Percentiles rank a stretch among this genome's conserved stretches.
These are phyloP conservation scores for Grigorovia yakushimaensis DNA, from an alignment of 805 yeast species.

Conservation along the genomic window DNA sequence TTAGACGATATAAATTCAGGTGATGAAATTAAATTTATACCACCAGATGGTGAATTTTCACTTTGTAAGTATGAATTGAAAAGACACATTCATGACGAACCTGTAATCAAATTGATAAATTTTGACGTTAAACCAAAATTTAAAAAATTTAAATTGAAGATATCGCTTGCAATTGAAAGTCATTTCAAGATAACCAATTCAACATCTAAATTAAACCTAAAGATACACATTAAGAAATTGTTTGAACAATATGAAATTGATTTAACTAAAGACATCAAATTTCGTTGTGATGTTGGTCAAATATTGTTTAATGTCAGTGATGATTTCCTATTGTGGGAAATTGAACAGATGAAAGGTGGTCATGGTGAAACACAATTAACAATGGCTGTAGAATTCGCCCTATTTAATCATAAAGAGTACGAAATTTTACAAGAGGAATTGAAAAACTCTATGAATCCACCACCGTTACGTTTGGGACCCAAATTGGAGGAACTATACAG, in stretches of 20 bases:
- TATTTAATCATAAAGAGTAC: conserved; percentile 24
- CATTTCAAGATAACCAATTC: conserved; percentile 29
- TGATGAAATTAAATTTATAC: conserved; percentile 57
- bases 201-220: conserved; percentile 26
- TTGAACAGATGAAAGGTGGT: conserved; percentile 45
- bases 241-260: conserved; percentile 34
- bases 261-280: conserved; percentile 45
- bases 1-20: conserved; percentile 50
- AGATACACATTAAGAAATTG: conserved; percentile 23
- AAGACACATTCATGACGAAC: conserved; percentile 28
- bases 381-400: conserved; percentile 46
- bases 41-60: conserved; percentile 83
- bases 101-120: conserved; percentile 28
- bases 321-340: conserved; percentile 62
- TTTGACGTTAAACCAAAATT: conserved; percentile 20
- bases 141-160: conserved; percentile 19
- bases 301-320: conserved; percentile 65
- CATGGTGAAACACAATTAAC: conserved; percentile 41
- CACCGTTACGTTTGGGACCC: conserved; percentile 28
- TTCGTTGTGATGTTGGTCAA: conserved; percentile 61
- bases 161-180: conserved; percentile 18
- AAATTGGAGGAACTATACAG: conserved; percentile 27
- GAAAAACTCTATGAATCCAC: conserved; percentile 30
- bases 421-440: conserved; percentile 17
- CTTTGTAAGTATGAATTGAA: conserved; percentile 35